Percentiles rank a stretch among this genome's conserved stretches.
phyloP scores from a whole-genome alignment of 371 early-diverging fungal genomes.

The Lichtheimia corymbifera region DNA sequence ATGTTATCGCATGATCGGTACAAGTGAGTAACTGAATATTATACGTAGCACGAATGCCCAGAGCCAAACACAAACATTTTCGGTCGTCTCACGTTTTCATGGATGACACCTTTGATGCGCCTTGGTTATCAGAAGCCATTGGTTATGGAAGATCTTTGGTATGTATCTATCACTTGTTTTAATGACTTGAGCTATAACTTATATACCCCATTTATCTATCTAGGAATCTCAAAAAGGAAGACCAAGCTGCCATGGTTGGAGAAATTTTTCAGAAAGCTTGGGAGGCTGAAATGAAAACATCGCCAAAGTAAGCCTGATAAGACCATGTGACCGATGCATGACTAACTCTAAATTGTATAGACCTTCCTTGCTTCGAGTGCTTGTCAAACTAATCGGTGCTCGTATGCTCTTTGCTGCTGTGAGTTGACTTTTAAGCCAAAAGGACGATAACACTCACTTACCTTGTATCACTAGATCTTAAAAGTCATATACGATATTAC shows the following conservation, averaged over 20 bases:
- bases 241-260: slow-evolving; percentile 68
- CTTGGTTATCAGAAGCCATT: slow-evolving; percentile 79
- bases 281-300: slow-evolving; percentile 63
- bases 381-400: slow-evolving; percentile 65
- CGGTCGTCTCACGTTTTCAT: slow-evolving; percentile 80
- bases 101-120: slow-evolving; percentile 91
- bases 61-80: slow-evolving; percentile 88
- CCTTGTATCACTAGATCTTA: slow-evolving; percentile 50
- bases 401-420: slow-evolving; percentile 71
- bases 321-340: neutral
- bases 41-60: slow-evolving; percentile 52
- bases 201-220: neutral
- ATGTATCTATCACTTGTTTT: slow-evolving; percentile 17
- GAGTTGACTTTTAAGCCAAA: slow-evolving; percentile 4
- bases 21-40: neutral
- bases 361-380: slow-evolving; percentile 75
- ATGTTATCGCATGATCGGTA: neutral
- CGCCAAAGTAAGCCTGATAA: slow-evolving; percentile 37
- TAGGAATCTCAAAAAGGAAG: slow-evolving; percentile 62
- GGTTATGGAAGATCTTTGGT: slow-evolving; percentile 81
- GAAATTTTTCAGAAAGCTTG: slow-evolving; percentile 69
- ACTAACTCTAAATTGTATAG: slow-evolving; percentile 16
- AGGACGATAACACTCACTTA: neutral
- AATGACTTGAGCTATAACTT: slow-evolving; percentile 11
- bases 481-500: slow-evolving; percentile 81